Conservation (phyloP, 176 grass and related monocot genomes). For the Eleusine indica region DNA sequence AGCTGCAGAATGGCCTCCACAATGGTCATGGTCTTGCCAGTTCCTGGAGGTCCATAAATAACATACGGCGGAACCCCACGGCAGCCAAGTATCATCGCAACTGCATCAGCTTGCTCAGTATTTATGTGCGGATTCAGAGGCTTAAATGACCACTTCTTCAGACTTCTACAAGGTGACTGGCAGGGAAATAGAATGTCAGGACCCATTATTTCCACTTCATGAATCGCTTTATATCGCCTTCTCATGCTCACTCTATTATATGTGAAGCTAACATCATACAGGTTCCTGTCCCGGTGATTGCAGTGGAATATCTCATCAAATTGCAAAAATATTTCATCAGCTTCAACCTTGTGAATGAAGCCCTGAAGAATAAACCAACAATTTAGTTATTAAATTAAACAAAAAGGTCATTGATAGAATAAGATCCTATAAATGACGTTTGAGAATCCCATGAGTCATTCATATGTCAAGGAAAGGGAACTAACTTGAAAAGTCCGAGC, state of each 20-base stretch:
- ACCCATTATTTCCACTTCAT: constrained; percentile 58
- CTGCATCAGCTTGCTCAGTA: constrained; percentile 67
- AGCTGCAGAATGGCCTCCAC: constrained; percentile 88
- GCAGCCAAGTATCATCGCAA: constrained; percentile 84
- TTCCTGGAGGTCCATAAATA: constrained; percentile 88
- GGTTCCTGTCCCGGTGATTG: constrained; percentile 45
- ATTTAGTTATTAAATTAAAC: neutral
- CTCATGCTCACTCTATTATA: constrained; percentile 95
- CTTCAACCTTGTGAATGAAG: constrained; percentile 88
- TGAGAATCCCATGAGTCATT: constrained; percentile 35
- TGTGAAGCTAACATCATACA: constrained; percentile 74
- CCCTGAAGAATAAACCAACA: constrained; percentile 60
- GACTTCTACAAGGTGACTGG: constrained; percentile 41
- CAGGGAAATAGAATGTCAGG: constrained; percentile 60
- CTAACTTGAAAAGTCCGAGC: constrained; percentile 64
- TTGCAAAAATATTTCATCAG: constrained; percentile 84
- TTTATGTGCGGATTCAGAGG: constrained; percentile 72
- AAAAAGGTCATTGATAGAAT: constrained; percentile 7
- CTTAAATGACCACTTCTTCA: constrained; percentile 52
- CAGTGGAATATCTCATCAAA: constrained; percentile 64
- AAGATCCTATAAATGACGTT: constrained; percentile 24
- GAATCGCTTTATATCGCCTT: constrained; percentile 71
- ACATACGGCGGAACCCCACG: constrained; percentile 75
- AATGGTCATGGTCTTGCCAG: constrained; percentile 87
- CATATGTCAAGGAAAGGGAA: constrained; percentile 14